These are phyloP conservation scores for Brachypodium distachyon DNA, from an alignment of 202 grass and related monocot species.

Conservation along the genomic window DNA sequence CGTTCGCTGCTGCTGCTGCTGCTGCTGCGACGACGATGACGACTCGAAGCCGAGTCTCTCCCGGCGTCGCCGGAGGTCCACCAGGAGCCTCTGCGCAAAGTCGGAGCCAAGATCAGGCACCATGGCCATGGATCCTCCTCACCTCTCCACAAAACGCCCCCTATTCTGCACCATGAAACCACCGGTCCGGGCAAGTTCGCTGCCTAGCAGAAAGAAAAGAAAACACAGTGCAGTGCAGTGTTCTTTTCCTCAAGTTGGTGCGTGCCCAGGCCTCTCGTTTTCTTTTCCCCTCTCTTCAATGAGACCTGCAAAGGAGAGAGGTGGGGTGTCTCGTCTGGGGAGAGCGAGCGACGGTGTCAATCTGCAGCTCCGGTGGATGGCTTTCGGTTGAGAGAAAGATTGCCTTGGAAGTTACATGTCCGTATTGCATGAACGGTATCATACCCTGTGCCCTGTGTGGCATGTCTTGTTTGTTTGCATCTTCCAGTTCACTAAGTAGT, in stretches of 20 bases:
- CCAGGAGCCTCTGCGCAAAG: slow-evolving; percentile 84
- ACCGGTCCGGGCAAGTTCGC: neutral
- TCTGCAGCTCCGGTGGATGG: neutral
- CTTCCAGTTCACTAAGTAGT: slow-evolving; percentile 35
- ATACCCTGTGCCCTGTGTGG: neutral
- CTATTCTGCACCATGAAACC: slow-evolving; percentile 30
- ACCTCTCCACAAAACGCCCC: neutral
- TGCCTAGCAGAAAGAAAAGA: neutral
- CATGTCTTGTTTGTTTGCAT: neutral
- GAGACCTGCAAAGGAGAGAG: slow-evolving; percentile 20
- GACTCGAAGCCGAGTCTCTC: slow-evolving; percentile 66
- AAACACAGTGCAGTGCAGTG: neutral
- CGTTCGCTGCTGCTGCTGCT: neutral
- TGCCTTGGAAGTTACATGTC: slow-evolving; percentile 53
- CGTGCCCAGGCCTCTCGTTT: slow-evolving; percentile 25
- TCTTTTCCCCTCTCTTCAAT: neutral
- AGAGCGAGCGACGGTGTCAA: slow-evolving; percentile 20
- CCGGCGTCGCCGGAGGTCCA: slow-evolving; percentile 70
- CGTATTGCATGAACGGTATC: neutral
- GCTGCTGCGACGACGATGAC: neutral
- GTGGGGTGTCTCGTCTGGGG: slow-evolving; percentile 39
- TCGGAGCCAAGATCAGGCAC: slow-evolving; percentile 76
- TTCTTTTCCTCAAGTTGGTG: slow-evolving; percentile 38
- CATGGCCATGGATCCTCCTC: slow-evolving; percentile 50
- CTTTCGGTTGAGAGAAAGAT: slow-evolving; percentile 24